Evolutionary conservation across 352 stramenopile genomes (phyloP), one percentile per base, ranked within the genome.

Genomic region (Thalassiosira livingstoniorum): DNA sequence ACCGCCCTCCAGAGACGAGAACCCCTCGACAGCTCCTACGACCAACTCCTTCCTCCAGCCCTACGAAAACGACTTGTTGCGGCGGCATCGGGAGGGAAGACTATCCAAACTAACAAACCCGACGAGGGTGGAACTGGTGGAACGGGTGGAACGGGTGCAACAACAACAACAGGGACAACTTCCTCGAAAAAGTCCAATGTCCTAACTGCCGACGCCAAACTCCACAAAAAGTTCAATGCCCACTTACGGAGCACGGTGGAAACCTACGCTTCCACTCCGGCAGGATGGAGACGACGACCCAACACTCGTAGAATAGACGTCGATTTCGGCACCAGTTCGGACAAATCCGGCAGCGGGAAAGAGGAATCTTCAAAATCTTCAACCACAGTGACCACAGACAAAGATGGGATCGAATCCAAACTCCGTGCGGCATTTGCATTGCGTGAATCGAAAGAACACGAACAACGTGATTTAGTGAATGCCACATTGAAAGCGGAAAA

Each of bases 371-470:
- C n/a, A n/a, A n/a, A n/a, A n/a, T n/a, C n/a, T n/a, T n/a, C n/a
- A n/a, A 70, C 80, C n/a, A 65, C 83, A 37, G 43, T 29, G 23
- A 23, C 11, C 27, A 58, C 57, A 10, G 75, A 87, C 39, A 64
- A 80, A 47, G 73, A 72, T n/a, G 66, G 75, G 34, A 62, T 86
- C 0, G 72, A 82, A 42, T 23, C 65, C n/a, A 80, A 78, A 64
- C 88, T 94, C 65, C 67, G 87, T 64, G 77, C 87, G 0, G 88
- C 88, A 2, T 94, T 94, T 75, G 91, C 87, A 0, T 68, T 94
- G 7, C 82, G 87, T 15, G 90, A 93, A 72, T 82, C 78, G 10
- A 94, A 94, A 75, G 75, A 91, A 37, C 86, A 93, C 57, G 88
- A 94, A 75, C 87, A 93, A 71, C 45, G 85, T 29, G 68, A 84